A percentile compares a stretch with the other conserved stretches of the same genome.
Conservation (phyloP, 2,329 filamentous ascomycete species). For the Diplodia mutila region DNA sequence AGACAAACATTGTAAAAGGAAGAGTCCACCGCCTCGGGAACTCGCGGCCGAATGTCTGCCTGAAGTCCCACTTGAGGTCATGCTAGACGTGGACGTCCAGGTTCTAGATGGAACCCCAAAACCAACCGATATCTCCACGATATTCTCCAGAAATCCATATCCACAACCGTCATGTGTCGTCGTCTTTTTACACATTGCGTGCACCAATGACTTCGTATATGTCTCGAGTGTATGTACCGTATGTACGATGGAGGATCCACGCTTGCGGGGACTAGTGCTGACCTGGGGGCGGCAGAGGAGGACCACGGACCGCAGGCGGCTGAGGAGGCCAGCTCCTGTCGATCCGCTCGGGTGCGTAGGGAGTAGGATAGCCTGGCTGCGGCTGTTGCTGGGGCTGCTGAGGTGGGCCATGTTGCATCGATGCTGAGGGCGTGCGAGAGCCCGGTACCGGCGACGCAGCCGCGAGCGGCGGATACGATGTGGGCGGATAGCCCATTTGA, state of each 20-base stretch:
- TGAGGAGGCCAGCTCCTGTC: conserved; percentile 35
- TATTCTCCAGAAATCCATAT: background rate
- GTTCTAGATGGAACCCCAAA: background rate
- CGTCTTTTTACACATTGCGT: background rate
- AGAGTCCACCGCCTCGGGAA: background rate
- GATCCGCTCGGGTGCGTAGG: conserved; percentile 33
- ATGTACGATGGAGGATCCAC: conserved; percentile 5
- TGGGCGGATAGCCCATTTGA: conserved; percentile 31
- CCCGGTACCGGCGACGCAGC: conserved; percentile 26
- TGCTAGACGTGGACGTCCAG: background rate
- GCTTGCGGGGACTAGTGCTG: conserved; percentile 9
- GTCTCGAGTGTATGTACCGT: conserved; percentile 11
- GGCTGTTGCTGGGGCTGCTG: conserved; percentile 26
- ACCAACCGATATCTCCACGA: background rate
- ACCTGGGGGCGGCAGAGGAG: conserved; percentile 15
- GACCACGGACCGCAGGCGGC: conserved; percentile 12
- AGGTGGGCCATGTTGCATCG: conserved; percentile 28
- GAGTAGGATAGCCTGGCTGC: conserved; percentile 31
- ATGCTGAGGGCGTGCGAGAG: conserved; percentile 25
- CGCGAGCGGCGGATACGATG: conserved; percentile 33
- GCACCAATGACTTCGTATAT: conserved; percentile 1
- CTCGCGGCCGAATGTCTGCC: background rate
- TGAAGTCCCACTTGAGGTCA: background rate
- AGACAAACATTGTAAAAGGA: background rate
- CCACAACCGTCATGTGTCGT: background rate